These are phyloP conservation scores for Torulaspora delbrueckii DNA, from an alignment of 805 yeast species.

Conservation along the genomic window DNA sequence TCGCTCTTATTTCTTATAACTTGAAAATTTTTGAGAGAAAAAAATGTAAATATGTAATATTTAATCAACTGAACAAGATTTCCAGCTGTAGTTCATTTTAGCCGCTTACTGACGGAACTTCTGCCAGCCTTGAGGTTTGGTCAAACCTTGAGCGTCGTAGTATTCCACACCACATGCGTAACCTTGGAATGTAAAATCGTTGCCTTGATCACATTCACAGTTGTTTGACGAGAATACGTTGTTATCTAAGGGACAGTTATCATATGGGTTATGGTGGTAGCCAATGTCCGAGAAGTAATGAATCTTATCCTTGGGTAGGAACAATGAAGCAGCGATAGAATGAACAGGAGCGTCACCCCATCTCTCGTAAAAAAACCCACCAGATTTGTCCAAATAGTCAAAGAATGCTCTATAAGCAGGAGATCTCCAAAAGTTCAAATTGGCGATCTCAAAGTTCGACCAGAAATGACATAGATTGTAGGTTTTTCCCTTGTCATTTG, in stretches of 20 bases:
- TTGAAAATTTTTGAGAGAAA: not conserved
- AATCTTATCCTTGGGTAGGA: slow-evolving; percentile 57
- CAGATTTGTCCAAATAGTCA: slow-evolving; percentile 59
- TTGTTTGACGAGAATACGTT: slow-evolving; percentile 50
- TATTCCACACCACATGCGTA: slow-evolving; percentile 66
- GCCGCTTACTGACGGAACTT: slow-evolving; percentile 15
- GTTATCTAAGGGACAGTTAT: slow-evolving; percentile 70
- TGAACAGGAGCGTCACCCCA: slow-evolving; percentile 95
- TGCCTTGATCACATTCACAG: slow-evolving; percentile 69
- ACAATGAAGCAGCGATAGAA: slow-evolving; percentile 71
- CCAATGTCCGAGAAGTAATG: slow-evolving; percentile 80
- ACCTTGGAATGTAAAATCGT: slow-evolving; percentile 67
- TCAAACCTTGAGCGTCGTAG: slow-evolving; percentile 46
- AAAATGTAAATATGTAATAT: not conserved
- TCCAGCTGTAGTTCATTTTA: not conserved
- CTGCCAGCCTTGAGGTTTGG: slow-evolving; percentile 64
- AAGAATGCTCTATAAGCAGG: slow-evolving; percentile 65
- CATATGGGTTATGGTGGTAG: slow-evolving; percentile 69
- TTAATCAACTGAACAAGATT: not conserved
- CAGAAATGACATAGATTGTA: slow-evolving; percentile 87
- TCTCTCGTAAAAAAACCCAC: slow-evolving; percentile 83
- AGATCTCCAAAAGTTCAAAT: slow-evolving; percentile 66
- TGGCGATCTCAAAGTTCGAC: slow-evolving; percentile 81
- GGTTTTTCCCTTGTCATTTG: slow-evolving; percentile 61
- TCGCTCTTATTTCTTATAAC: not conserved